phyloP scores from a whole-genome alignment of 768 basidiomycete species.

The Tephrocybe sp. region DNA sequence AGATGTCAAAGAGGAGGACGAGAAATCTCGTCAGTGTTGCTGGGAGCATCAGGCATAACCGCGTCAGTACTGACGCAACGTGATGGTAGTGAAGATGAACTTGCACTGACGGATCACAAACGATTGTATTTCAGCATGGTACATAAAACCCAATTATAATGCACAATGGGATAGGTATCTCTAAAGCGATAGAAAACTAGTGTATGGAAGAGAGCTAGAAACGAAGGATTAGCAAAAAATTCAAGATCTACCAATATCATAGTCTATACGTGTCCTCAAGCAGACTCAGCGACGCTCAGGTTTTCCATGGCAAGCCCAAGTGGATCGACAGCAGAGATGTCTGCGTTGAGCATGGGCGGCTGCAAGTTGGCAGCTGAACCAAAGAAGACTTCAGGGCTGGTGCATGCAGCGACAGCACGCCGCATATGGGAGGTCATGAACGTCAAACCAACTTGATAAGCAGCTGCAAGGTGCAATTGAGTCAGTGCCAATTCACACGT shows the following conservation, averaged over 20 bases:
- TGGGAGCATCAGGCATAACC: conserved; percentile 47
- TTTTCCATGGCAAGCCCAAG: conserved; percentile 65
- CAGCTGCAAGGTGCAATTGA: conserved; percentile 46
- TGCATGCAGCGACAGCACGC: conserved; percentile 92
- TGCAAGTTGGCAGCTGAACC: conserved; percentile 43
- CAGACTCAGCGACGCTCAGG: conserved; percentile 26
- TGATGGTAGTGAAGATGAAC: background rate
- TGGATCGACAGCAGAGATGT: conserved; percentile 46
- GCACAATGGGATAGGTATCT: conserved; percentile 9
- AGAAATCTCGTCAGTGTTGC: conserved; percentile 46
- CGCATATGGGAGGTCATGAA: conserved; percentile 94
- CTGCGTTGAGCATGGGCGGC: conserved; percentile 31
- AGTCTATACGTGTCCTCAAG: background rate
- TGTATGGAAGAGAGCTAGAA: background rate
- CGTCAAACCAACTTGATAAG: conserved; percentile 94
- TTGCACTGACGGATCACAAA: background rate
- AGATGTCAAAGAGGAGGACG: conserved; percentile 36
- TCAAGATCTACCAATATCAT: background rate
- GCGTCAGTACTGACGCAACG: too few species aligned
- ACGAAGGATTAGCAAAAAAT: conserved; percentile 5
- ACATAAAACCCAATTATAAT: conserved; percentile 4
- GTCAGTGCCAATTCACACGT: background rate
- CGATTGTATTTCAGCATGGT: conserved; percentile 1
- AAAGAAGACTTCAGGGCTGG: conserved; percentile 89
- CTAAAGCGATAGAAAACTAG: conserved; percentile 2